phyloP scores from a whole-genome alignment of 768 basidiomycete genomes.

The Neoboletus magnificus region DNA sequence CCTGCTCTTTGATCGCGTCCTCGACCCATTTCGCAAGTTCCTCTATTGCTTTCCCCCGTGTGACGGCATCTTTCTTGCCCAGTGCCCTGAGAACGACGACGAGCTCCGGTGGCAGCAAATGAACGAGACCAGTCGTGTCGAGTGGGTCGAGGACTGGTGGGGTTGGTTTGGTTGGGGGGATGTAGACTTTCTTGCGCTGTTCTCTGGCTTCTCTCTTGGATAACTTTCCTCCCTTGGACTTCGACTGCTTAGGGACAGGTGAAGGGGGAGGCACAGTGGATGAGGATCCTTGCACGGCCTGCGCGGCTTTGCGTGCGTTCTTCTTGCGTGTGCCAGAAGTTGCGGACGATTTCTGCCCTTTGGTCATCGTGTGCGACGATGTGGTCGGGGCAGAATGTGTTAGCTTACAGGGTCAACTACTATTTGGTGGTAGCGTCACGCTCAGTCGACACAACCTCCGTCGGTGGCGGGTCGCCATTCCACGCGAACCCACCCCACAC shows the following conservation, averaged over 20 bases:
- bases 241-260: conserved; percentile 39
- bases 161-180: conserved; percentile 78
- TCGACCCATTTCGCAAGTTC: conserved; percentile 74
- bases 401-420: too few relatives aligned
- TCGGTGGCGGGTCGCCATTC: too few relatives aligned
- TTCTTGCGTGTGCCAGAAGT: conserved; percentile 88
- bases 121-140: conserved; percentile 76
- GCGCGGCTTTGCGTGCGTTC: conserved; percentile 72
- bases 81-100: conserved; percentile 77
- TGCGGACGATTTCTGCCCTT: conserved; percentile 70
- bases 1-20: conserved; percentile 41
- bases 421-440: too few relatives aligned
- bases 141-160: conserved; percentile 80
- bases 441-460: background rate
- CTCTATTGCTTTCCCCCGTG: conserved; percentile 80
- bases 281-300: conserved; percentile 17
- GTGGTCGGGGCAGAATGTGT: background rate
- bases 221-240: conserved; percentile 48
- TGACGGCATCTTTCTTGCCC: conserved; percentile 87
- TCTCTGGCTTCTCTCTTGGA: conserved; percentile 51
- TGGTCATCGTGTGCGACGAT: conserved; percentile 34
- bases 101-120: conserved; percentile 73
- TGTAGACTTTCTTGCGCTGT: conserved; percentile 80
- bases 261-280: conserved; percentile 32
- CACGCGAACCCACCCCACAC: background rate